phyloP scores from a whole-genome alignment of 441 rosid genomes.

The Iberis amara region DNA sequence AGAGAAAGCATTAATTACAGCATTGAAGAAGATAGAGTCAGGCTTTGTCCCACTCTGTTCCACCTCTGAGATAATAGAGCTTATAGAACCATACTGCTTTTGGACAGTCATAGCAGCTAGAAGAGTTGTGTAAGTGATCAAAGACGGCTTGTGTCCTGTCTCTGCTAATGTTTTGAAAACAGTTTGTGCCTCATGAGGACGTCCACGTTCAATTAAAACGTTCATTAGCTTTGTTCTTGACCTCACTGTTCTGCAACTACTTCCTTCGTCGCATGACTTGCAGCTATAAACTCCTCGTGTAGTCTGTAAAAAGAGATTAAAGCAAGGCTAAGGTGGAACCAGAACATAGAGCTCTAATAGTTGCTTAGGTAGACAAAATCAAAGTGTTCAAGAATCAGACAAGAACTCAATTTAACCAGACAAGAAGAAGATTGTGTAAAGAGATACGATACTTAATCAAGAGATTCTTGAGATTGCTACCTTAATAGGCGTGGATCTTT shows the following conservation, averaged over 20 bases:
- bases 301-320: conserved; percentile 21
- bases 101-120: conserved; percentile 48
- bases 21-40: conserved; percentile 49
- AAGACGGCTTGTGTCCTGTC: conserved; percentile 51
- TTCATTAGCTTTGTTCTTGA: conserved; percentile 62
- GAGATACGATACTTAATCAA: neutral
- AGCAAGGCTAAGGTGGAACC: conserved; percentile 17
- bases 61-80: conserved; percentile 40
- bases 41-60: conserved; percentile 43
- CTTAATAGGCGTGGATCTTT: conserved; percentile 17
- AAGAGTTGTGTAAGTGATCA: conserved; percentile 55
- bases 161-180: conserved; percentile 39
- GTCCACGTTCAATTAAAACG: conserved; percentile 44
- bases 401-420: neutral
- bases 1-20: conserved; percentile 58
- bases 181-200: conserved; percentile 48
- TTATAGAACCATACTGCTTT: conserved; percentile 42
- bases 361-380: neutral
- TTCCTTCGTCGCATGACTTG: conserved; percentile 36
- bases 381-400: neutral
- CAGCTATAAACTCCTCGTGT: conserved; percentile 19
- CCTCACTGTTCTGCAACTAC: conserved; percentile 47
- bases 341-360: conserved; percentile 14
- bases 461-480: conserved; percentile 16
- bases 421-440: neutral